Evolutionary conservation across 2,329 filamentous ascomycete species (phyloP).

Genomic region (Cytospora mali): DNA sequence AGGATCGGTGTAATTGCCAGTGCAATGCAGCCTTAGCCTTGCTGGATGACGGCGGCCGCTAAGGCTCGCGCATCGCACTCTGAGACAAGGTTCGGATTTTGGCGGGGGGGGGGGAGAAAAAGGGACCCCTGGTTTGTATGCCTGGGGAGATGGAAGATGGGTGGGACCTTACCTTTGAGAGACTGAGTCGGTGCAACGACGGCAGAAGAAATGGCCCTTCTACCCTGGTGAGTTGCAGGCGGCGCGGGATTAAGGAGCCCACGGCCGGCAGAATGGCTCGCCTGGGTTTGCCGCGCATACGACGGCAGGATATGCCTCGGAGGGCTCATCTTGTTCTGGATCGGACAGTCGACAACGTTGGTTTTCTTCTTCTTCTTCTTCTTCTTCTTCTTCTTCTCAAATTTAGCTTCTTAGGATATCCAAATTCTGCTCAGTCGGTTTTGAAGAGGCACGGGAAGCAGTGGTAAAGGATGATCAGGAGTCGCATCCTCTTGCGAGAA

Average conservation of each 20-base stretch:
- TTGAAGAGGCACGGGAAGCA: background rate
- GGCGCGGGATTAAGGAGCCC: background rate
- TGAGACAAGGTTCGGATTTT: background rate
- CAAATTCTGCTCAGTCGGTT: background rate
- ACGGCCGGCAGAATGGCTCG: background rate
- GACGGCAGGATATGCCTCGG: background rate
- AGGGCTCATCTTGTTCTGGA: background rate
- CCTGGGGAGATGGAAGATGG: background rate
- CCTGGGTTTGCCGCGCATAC: background rate
- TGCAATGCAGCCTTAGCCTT: slow-evolving; percentile 3
- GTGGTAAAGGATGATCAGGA: background rate
- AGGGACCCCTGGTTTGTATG: too few relatives aligned
- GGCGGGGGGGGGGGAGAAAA: background rate
- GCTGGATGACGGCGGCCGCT: slow-evolving; percentile 8
- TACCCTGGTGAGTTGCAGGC: slow-evolving; percentile 1
- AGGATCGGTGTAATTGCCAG: background rate
- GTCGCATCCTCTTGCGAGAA: background rate
- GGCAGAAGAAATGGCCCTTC: slow-evolving; percentile 15
- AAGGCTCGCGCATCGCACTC: background rate
- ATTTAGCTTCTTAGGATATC: slow-evolving; percentile 2
- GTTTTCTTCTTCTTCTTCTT: background rate
- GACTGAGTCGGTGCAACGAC: slow-evolving; percentile 5
- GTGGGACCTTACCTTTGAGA: slow-evolving; percentile 19
- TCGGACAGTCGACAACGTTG: background rate
- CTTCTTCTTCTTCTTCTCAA: too few relatives aligned